phyloP scores from a whole-genome alignment of 1,284 basidiomycete species.

The Boletus smithii region DNA sequence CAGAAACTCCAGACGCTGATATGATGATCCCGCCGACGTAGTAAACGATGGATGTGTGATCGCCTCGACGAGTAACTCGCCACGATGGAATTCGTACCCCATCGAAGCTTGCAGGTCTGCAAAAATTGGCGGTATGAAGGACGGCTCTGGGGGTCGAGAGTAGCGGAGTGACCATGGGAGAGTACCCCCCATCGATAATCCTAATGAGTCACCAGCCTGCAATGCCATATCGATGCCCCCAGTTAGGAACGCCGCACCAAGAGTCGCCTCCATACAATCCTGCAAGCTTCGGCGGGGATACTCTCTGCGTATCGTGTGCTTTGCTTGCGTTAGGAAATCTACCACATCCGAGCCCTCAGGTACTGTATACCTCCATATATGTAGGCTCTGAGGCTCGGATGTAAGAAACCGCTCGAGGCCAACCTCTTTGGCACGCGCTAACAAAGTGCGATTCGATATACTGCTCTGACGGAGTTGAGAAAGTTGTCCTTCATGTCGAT shows the following conservation, averaged over 20 bases:
- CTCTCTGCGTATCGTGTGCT: slow-evolving; percentile 32
- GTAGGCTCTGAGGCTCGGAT: slow-evolving; percentile 52
- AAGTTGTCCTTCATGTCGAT: slow-evolving; percentile 79
- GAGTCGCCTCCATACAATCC: slow-evolving; percentile 80
- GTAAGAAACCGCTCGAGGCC: slow-evolving; percentile 63
- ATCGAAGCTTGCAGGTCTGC: slow-evolving; percentile 55
- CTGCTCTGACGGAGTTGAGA: slow-evolving; percentile 57
- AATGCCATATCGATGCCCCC: slow-evolving; percentile 71
- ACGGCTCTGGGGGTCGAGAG: slow-evolving; percentile 30
- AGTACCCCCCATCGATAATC: slow-evolving; percentile 67
- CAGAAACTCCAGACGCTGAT: slow-evolving; percentile 82
- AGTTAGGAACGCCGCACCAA: slow-evolving; percentile 69
- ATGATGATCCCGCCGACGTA: slow-evolving; percentile 55
- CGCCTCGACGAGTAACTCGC: slow-evolving; percentile 66
- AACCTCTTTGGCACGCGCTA: slow-evolving; percentile 61
- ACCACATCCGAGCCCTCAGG: slow-evolving; percentile 35
- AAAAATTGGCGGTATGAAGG: slow-evolving; percentile 48
- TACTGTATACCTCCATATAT: slow-evolving; percentile 58
- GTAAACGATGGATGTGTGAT: slow-evolving; percentile 78
- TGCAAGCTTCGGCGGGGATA: slow-evolving; percentile 71
- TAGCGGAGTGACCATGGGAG: slow-evolving; percentile 61
- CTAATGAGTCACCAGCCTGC: slow-evolving; percentile 58
- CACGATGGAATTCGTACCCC: slow-evolving; percentile 67
- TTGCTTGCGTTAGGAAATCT: slow-evolving; percentile 29
- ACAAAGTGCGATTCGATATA: slow-evolving; percentile 67